Conservation (phyloP, 2,329 filamentous ascomycete species). For the Lachnellula hyalina region DNA sequence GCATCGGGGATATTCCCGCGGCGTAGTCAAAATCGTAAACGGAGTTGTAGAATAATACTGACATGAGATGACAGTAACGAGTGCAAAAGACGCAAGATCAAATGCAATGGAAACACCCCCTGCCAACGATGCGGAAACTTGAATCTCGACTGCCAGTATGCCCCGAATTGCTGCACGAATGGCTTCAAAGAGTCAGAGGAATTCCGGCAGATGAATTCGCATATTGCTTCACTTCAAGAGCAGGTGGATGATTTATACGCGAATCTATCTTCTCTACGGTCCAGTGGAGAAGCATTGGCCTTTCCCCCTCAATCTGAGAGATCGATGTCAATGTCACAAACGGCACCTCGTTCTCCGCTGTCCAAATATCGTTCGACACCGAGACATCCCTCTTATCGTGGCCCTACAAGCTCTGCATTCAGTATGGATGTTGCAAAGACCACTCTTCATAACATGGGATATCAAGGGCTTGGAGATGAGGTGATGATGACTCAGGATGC, state of each 20-base stretch:
- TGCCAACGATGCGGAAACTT: constrained; percentile 66
- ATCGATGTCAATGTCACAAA: constrained; percentile 25
- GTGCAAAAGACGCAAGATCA: constrained; percentile 70
- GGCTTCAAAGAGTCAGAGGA: constrained; percentile 91
- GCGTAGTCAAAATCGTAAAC: background rate
- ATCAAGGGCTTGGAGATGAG: constrained; percentile 61
- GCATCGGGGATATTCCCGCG: background rate
- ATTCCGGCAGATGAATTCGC: constrained; percentile 73
- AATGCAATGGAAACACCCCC: constrained; percentile 65
- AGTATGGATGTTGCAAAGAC: constrained; percentile 82
- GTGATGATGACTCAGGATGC: constrained; percentile 49
- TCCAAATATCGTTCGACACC: constrained; percentile 18
- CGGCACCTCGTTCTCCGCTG: constrained; percentile 19
- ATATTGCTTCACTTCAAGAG: constrained; percentile 71
- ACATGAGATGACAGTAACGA: constrained; percentile 47
- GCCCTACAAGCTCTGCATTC: constrained; percentile 80
- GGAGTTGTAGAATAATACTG: background rate
- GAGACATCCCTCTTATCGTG: constrained; percentile 62
- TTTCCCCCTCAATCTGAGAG: constrained; percentile 20
- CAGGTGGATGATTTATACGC: constrained; percentile 76
- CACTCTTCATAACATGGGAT: constrained; percentile 85
- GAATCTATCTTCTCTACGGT: constrained; percentile 52
- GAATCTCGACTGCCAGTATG: constrained; percentile 60
- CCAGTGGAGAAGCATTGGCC: constrained; percentile 14
- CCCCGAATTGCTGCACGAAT: constrained; percentile 63